Conservation (phyloP, 2,329 filamentous ascomycete genomes). For the Zopfia rhizophila region DNA sequence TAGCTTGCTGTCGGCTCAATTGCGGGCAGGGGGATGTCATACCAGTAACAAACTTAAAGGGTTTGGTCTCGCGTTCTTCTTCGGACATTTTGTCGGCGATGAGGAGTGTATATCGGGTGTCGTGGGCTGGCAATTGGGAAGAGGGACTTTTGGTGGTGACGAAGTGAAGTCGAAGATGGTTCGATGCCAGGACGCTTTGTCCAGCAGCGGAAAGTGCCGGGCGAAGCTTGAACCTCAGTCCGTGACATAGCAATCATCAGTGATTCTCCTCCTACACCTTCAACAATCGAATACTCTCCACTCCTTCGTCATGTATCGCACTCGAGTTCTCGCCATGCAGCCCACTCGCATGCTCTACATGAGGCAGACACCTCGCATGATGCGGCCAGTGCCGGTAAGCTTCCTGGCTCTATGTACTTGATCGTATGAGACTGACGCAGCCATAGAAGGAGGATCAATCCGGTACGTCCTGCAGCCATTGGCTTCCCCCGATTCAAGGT, state of each 20-base stretch:
- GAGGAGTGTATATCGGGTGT: slow-evolving; percentile 61
- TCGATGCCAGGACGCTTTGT: slow-evolving; percentile 45
- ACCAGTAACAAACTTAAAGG: slow-evolving; percentile 99
- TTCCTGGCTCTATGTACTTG: slow-evolving; percentile 11
- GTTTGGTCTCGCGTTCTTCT: slow-evolving; percentile 92
- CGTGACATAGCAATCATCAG: no score
- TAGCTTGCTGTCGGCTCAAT: slow-evolving; percentile 37
- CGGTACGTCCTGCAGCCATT: slow-evolving; percentile 58
- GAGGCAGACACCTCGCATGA: slow-evolving; percentile 53
- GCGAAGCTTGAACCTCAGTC: slow-evolving; percentile 1
- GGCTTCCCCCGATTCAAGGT: neutral
- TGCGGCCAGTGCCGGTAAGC: slow-evolving; percentile 76
- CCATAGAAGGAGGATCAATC: slow-evolving; percentile 71
- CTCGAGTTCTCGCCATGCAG: slow-evolving; percentile 52
- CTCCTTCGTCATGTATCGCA: slow-evolving; percentile 46
- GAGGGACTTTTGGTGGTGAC: slow-evolving; percentile 34
- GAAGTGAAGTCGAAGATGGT: slow-evolving; percentile 45
- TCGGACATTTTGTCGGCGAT: slow-evolving; percentile 81
- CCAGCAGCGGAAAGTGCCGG: slow-evolving; percentile 22
- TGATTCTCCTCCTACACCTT: no score
- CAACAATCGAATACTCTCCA: neutral
- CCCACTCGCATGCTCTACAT: slow-evolving; percentile 52
- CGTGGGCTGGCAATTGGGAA: slow-evolving; percentile 42
- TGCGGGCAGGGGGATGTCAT: slow-evolving; percentile 55
- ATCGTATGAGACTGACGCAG: slow-evolving; percentile 54